Evolutionary conservation across 2,329 filamentous ascomycete species (phyloP).

Genomic region (Penicillium sp.): DNA sequence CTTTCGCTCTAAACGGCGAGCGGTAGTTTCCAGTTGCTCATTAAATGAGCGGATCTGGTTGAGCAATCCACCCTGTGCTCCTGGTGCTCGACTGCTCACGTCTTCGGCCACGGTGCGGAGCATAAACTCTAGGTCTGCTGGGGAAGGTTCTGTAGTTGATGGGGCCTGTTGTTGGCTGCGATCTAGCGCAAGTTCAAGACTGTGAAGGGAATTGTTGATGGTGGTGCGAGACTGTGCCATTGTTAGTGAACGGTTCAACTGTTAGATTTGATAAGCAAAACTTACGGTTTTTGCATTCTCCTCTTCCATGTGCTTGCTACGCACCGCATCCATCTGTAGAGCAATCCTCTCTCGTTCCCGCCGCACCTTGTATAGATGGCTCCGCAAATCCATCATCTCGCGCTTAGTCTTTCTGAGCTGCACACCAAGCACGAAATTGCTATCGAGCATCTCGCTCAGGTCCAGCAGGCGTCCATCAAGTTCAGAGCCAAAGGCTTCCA

Average conservation of each 20-base stretch:
- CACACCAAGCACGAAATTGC: slow-evolving; percentile 48
- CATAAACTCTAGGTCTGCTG: slow-evolving; percentile 44
- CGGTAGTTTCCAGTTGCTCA: slow-evolving; percentile 41
- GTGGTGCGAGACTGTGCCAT: slow-evolving; percentile 35
- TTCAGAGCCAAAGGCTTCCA: slow-evolving; percentile 50
- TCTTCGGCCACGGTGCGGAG: slow-evolving; percentile 43
- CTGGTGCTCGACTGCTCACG: slow-evolving; percentile 41
- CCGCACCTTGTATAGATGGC: slow-evolving; percentile 50
- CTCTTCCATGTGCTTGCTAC: slow-evolving; percentile 41
- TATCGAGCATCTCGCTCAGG: slow-evolving; percentile 54
- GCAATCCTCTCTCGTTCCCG: slow-evolving; percentile 51
- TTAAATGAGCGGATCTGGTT: slow-evolving; percentile 46
- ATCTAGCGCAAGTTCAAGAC: slow-evolving; percentile 43
- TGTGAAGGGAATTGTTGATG: slow-evolving; percentile 46
- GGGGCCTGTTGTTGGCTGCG: slow-evolving; percentile 32
- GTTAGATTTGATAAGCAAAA: neutral
- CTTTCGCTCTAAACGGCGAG: slow-evolving; percentile 28
- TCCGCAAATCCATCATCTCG: slow-evolving; percentile 48
- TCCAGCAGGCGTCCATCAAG: slow-evolving; percentile 53
- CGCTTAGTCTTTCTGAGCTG: slow-evolving; percentile 48
- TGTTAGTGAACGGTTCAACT: slow-evolving; percentile 9
- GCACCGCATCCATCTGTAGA: slow-evolving; percentile 52
- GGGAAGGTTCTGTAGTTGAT: slow-evolving; percentile 24
- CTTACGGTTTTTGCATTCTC: slow-evolving; percentile 39
- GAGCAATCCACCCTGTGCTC: slow-evolving; percentile 43